Base-by-base conservation (phyloP, 2,329 filamentous ascomycete genomes). In the Stachybotrys elegans region DNA sequence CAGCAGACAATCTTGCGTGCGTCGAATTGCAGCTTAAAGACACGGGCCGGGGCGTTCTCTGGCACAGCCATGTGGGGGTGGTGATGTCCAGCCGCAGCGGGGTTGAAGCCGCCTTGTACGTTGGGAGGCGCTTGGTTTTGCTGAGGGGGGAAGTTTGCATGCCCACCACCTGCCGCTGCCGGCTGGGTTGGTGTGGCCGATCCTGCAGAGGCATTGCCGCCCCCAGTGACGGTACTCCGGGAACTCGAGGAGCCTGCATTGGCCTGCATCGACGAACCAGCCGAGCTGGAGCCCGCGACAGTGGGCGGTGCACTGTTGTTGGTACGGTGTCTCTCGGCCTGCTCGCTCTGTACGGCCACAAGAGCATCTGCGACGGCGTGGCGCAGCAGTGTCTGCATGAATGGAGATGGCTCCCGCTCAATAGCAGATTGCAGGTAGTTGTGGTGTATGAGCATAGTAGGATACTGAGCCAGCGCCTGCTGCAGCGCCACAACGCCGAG, bases 11-110 rank as follows among this genome's bases (percentile, higher is more conserved):
- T 94, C 55, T 91, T 83, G 19, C 90, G 79, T 1, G 90, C 88
- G 60, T 98, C 93, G 54, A 96, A 98, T 63, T 98, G 93, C 27
- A 97, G 73, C 66, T 98, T 98, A 73, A 97, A 98, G 4, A 98
- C 87, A 20, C 93, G 69, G 7, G 74, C 71, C 11, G 73, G 69
- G 43, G 69, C 72, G 23, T 69, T 65, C 49, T 79, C 75, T 7
- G 66, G 60, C 29, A 65, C 60, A 1, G 62, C 57, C 9, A 75
- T 70, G 48, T 75, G 73, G 4, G 70, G 71, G 43, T 76, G 70
- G 32, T 70, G 57, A 12, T 52, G 51, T 3, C 47, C 43, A n/a
- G 37, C 23, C 17, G 47, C 48, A 5, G 34, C 44, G 6, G 19
- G 31, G 20, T 48, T 42, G 23, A 37, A 44, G 29, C 32, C 39